Conservation (phyloP, 2,329 filamentous ascomycete genomes). For the Monilinia laxa region DNA sequence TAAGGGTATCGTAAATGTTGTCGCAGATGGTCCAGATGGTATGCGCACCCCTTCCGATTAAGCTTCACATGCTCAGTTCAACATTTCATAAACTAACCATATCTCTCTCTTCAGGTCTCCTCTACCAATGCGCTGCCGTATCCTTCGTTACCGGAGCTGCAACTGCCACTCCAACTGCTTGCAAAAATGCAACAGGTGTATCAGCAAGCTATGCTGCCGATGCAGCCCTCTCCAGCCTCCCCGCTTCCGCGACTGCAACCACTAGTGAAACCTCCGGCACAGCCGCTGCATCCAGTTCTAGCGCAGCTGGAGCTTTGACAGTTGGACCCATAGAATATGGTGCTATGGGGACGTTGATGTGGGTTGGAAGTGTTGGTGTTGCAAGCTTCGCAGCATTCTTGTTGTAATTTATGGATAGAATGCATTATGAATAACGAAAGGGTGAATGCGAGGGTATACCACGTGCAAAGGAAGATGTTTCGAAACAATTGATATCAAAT, state of each 20-base stretch:
- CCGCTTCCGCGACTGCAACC: constrained; percentile 23
- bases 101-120: constrained; percentile 5
- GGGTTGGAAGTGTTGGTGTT: constrained; percentile 25
- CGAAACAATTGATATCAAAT: constrained; percentile 9
- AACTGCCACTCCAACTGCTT: constrained; percentile 37
- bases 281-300: constrained; percentile 19
- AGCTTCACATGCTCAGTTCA: neutral
- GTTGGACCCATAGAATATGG: constrained; percentile 14
- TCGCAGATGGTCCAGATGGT: constrained; percentile 55
- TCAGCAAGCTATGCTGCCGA: constrained; percentile 30
- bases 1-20: constrained; percentile 55
- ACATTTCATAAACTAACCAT: neutral
- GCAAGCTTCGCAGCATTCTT: constrained; percentile 28
- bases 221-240: constrained; percentile 26
- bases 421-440: constrained; percentile 16
- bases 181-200: constrained; percentile 45
- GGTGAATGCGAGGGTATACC: neutral
- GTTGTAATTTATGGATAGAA: constrained; percentile 23
- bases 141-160: constrained; percentile 51
- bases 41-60: constrained; percentile 30
- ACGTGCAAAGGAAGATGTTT: neutral
- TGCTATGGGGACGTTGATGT: constrained; percentile 26
- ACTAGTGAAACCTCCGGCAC: constrained; percentile 8
- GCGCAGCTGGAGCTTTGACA: constrained; percentile 21
- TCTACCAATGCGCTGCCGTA: constrained; percentile 52